Base-by-base conservation (phyloP, 139 green algal species). In the Chlorella ohadii region DNA sequence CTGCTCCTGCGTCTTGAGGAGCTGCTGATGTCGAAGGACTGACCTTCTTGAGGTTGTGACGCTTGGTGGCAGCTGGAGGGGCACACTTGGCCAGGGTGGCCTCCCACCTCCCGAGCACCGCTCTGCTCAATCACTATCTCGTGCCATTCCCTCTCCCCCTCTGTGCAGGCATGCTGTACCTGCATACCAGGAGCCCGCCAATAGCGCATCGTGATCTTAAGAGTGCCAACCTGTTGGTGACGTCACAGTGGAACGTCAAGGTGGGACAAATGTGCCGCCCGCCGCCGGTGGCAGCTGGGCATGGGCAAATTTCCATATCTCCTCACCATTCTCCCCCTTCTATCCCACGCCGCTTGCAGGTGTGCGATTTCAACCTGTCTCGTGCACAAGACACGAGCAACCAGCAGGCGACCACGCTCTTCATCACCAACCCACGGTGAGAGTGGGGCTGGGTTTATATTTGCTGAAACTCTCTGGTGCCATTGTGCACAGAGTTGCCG, bases 161-260 rank as follows among this genome's bases (percentile, higher is more conserved):
- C 44, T 51, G 44, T 9, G 68, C 36, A 51, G 82, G 89, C 65
- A 88, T 92, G 89, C 85, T 92, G 85, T 79, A 79, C 72, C 72
- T 79, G 2, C 71, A 79, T 47, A n/a, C 72, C 5, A 47, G 72
- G 31, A 19, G 28, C 19, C 72, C 72, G 47, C 72, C 72, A 19
- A 44, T 79, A 5, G 74, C 59, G 2, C 74, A 81, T 34, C 36
- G 74, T 22, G 74, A 81, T 34, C 22, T 81, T 15, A 94, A 94
- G 81, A 80, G 70, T 2, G 81, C 90, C 19, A 94, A 94, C 74
- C 34, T 94, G 72, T 77, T 94, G 15, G 84, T 94, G 27, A 94
- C 79, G 76, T 66, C 39, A n/a, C 70, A 87, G 36, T 94, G 90
- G 90, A 79, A 81, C 3, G 84, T 88, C 77, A 94, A 94, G 64